Evolutionary conservation across 1,284 basidiomycete species (phyloP).

Genomic region (Boletus albobrunnescens): DNA sequence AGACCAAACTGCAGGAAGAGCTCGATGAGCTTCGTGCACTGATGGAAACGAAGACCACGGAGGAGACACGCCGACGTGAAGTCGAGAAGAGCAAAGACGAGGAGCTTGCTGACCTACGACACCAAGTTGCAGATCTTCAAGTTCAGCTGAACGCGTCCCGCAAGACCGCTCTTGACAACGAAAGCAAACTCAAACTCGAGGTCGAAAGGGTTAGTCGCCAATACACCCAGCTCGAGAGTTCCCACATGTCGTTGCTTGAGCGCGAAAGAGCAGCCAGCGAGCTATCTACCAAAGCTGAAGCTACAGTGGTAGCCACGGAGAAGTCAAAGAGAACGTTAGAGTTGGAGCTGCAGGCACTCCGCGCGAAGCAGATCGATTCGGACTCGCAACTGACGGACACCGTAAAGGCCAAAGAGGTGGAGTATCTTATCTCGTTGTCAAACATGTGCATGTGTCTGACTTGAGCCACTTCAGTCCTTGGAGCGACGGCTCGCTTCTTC

Average conservation of each 20-base stretch:
- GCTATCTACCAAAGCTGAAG: conserved; percentile 51
- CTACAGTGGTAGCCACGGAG: conserved; percentile 59
- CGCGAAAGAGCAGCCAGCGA: conserved; percentile 52
- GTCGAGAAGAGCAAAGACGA: conserved; percentile 85
- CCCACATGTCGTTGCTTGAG: conserved; percentile 62
- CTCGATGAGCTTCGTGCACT: conserved; percentile 81
- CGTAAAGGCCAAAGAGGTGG: conserved; percentile 68
- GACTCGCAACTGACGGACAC: conserved; percentile 66
- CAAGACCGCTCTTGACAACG: conserved; percentile 52
- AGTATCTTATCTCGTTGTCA: conserved; percentile 13
- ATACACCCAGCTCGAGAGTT: conserved; percentile 51
- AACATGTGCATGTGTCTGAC: conserved; percentile 2
- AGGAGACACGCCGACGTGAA: conserved; percentile 81
- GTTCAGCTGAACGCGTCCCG: conserved; percentile 59
- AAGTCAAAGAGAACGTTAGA: conserved; percentile 69
- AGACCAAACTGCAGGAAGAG: conserved; percentile 72
- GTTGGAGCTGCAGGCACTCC: conserved; percentile 70
- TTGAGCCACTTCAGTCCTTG: conserved; percentile 33
- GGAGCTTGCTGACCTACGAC: conserved; percentile 75
- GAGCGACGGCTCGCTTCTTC: conserved; percentile 74
- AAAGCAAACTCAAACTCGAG: conserved; percentile 68
- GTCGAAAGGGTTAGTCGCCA: conserved; percentile 59
- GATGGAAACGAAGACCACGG: conserved; percentile 82
- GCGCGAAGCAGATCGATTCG: conserved; percentile 67
- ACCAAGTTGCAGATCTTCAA: conserved; percentile 58